phyloP scores from a whole-genome alignment of 2,329 filamentous ascomycete species.

The Kalmusia sp. region DNA sequence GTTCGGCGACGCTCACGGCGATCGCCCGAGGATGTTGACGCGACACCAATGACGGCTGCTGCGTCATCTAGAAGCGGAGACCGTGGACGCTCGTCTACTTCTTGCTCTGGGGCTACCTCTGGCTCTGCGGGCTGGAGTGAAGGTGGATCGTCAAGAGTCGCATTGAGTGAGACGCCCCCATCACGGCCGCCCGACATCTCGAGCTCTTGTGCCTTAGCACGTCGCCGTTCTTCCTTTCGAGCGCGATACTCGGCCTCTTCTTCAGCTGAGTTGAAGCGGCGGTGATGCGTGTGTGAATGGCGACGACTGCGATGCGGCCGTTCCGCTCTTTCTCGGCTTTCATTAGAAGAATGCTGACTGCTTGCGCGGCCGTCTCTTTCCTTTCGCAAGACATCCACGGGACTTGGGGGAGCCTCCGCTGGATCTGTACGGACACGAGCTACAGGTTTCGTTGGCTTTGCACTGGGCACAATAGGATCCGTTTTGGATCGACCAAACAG shows the following conservation, averaged over 20 bases:
- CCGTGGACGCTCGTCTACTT: constrained; percentile 13
- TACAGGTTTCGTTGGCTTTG: constrained; percentile 32
- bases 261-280: constrained; percentile 34
- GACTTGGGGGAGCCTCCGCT: constrained; percentile 21
- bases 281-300: constrained; percentile 32
- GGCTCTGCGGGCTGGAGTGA: constrained; percentile 29
- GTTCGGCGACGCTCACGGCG: constrained; percentile 31
- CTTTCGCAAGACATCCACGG: constrained; percentile 21
- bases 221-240: constrained; percentile 38
- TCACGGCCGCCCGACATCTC: constrained; percentile 38
- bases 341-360: constrained; percentile 41
- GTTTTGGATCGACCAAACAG: constrained; percentile 42
- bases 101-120: constrained; percentile 15
- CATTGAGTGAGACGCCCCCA: constrained; percentile 28
- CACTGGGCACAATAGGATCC: constrained; percentile 30
- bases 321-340: constrained; percentile 37
- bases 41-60: constrained; percentile 31
- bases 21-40: constrained; percentile 37
- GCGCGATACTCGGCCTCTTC: constrained; percentile 43
- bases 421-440: constrained; percentile 35
- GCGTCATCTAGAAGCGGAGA: constrained; percentile 34
- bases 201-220: constrained; percentile 26
- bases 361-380: constrained; percentile 33
- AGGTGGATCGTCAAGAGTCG: constrained; percentile 24
- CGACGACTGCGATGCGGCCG: constrained; percentile 40